phyloP scores from a whole-genome alignment of 441 rosid species.

The Gossypium laxum region DNA sequence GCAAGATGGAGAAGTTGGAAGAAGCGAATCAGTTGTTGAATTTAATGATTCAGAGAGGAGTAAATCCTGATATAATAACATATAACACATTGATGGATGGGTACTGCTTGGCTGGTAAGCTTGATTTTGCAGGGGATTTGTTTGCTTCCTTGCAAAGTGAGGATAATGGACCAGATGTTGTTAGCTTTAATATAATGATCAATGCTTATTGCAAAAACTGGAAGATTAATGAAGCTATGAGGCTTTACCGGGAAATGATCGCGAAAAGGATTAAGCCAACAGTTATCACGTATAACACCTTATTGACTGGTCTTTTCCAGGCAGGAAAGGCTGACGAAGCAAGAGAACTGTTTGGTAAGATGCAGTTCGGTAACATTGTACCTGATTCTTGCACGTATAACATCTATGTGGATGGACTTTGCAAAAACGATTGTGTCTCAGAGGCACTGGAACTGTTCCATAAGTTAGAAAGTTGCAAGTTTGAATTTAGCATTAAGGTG shows the following conservation, averaged over 20 bases:
- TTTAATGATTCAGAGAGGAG: conserved; percentile 24
- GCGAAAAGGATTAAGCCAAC: conserved; percentile 19
- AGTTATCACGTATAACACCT: conserved; percentile 21
- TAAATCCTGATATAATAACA: conserved; percentile 13
- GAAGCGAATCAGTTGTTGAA: conserved; percentile 22
- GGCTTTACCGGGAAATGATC: conserved; percentile 19
- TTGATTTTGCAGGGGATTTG: conserved; percentile 19
- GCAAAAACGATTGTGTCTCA: conserved; percentile 21
- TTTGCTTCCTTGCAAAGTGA: conserved; percentile 13
- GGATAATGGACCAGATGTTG: conserved; percentile 16
- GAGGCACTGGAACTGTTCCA: conserved; percentile 22
- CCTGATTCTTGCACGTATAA: conserved; percentile 16
- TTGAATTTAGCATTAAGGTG: conserved; percentile 12
- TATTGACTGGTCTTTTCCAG: conserved; percentile 19
- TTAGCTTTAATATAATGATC: conserved; percentile 26
- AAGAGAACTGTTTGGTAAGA: conserved; percentile 15
- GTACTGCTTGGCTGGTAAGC: conserved; percentile 18
- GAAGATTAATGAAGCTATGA: conserved; percentile 20
- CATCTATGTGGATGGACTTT: conserved; percentile 23
- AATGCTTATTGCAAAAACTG: conserved; percentile 22
- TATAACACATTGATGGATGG: conserved; percentile 27
- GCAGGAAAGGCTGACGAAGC: conserved; percentile 19
- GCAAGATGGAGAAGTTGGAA: conserved; percentile 20
- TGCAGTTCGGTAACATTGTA: conserved; percentile 4
- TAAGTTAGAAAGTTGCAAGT: conserved; percentile 1